A percentile compares a stretch with the other conserved stretches of the same genome.
Conservation (phyloP, 1,139 yeast species). For the Saccharomyces hybrid region DNA sequence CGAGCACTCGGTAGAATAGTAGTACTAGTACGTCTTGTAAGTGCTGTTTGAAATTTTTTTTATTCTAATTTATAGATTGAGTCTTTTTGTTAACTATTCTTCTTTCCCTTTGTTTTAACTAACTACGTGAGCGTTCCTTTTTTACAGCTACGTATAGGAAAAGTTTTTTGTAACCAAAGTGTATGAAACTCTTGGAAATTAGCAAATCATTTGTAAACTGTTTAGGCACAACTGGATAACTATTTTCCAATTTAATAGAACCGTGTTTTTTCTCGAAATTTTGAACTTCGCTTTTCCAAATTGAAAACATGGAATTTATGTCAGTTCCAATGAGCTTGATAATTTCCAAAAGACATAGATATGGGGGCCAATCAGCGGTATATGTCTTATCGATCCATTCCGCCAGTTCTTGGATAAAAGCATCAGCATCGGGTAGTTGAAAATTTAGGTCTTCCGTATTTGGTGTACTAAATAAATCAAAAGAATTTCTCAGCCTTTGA, state of each 20-base stretch:
- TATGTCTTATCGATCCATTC: slow-evolving; percentile 12
- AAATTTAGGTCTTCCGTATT: not conserved
- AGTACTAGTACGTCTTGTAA: not conserved
- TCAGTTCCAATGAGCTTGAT: not conserved
- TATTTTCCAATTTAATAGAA: slow-evolving; percentile 7
- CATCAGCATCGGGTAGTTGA: slow-evolving; percentile 1
- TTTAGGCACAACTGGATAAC: slow-evolving; percentile 11
- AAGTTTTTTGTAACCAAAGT: slow-evolving; percentile 15
- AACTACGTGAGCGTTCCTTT: not conserved
- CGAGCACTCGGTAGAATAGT: not conserved
- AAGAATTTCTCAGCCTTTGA: not conserved
- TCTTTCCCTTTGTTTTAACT: not conserved
- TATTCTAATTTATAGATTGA: not conserved
- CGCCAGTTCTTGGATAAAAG: slow-evolving; percentile 6
- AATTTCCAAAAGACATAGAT: slow-evolving; percentile 14
- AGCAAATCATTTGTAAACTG: slow-evolving; percentile 6
- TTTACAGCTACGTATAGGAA: slow-evolving; percentile 2
- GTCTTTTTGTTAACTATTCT: not conserved
- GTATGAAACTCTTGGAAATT: slow-evolving; percentile 6
- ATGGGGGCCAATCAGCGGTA: slow-evolving; percentile 24
- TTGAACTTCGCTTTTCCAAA: slow-evolving; percentile 14
- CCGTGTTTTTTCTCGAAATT: slow-evolving; percentile 12
- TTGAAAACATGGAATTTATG: not conserved
- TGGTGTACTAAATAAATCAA: not conserved
- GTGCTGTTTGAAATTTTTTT: not conserved